Base-by-base conservation (phyloP, 1,139 yeast species). In the Wickerhamiella pararugosa region DNA sequence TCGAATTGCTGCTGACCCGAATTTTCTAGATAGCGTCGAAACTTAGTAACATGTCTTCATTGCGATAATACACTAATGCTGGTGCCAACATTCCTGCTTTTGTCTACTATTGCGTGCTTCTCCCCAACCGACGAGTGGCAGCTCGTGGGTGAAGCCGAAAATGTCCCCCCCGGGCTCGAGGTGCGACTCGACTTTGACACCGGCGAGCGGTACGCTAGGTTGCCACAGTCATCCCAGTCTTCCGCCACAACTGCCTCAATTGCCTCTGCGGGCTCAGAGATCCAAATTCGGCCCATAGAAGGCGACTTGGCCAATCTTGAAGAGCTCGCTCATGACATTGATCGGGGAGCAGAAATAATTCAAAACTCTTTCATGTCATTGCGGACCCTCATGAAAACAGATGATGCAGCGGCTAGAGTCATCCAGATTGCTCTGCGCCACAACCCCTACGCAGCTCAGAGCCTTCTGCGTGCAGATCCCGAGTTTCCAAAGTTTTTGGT, bases 161-260 rank as follows among this genome's bases (percentile, higher is more conserved):
- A 71, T 10, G 68, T 83, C 6, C 94, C 94, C 1, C 71, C 71
- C 11, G 95, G 95, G 0, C 62, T 84, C 37, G 93, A 84, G 59
- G 75, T 80, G 37, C 65, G 83, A 53, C 56, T 79, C 53, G 72
- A 83, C 57, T 62, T 81, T 43, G 84, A 79, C 27, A 78, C 86
- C 0, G 75, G 79, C 27, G 58, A 62, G 34, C 73, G 68, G 54
- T 82, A 79, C 56, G 95, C 94, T 1, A 79, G 73, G 49, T 45
- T 79, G 7, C 55, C 46, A 3, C 45, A 43, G 9, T 41, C 50
- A 45, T 40, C 42, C 67, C 54, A 70, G 66, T 25, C 10, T 8
- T 30, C 15, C n/a, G 26, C 8, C 34, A 29, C 42, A 9, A 26
- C 4, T 4, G 36, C 36, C n/a, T 32, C 36, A n/a, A 9, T 38